These are phyloP conservation scores for Cordia subcordata DNA, from an alignment of 257 asterid species.

Conservation along the genomic window DNA sequence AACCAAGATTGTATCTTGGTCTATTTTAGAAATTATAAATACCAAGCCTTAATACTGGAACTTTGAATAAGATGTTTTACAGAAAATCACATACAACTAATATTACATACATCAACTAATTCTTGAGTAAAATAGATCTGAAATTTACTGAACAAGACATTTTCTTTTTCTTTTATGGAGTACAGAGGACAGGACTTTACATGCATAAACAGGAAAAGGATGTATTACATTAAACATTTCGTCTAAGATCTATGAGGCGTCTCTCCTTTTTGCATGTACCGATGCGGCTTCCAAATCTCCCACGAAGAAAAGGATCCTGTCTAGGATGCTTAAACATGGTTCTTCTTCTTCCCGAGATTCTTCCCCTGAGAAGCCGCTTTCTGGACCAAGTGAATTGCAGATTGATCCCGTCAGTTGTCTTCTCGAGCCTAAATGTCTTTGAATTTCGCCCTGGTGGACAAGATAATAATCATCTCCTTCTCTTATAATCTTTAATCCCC, in stretches of 20 bases:
- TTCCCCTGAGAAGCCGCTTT: background rate
- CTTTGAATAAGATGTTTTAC: no score
- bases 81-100: background rate
- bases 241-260: constrained; percentile 25
- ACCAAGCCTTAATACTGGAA: no score
- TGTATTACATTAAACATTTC: background rate
- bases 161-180: background rate
- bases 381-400: constrained; percentile 3
- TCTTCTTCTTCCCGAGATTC: constrained; percentile 22
- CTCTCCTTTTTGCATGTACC: constrained; percentile 44
- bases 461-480: constrained; percentile 75
- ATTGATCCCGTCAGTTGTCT: constrained; percentile 14
- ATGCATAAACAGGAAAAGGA: background rate
- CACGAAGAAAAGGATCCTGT: constrained; percentile 69
- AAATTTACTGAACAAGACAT: background rate
- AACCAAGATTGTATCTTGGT: no score
- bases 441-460: constrained; percentile 73
- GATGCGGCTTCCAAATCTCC: constrained; percentile 82
- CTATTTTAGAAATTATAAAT: no score
- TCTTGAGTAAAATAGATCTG: background rate
- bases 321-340: constrained; percentile 45
- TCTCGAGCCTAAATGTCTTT: constrained; percentile 61
- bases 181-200: background rate
- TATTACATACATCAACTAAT: background rate
- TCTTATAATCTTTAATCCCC: constrained; percentile 79